Evolutionary conservation across 208 protist genomes (phyloP).

Genomic region (Giardia muris): DNA sequence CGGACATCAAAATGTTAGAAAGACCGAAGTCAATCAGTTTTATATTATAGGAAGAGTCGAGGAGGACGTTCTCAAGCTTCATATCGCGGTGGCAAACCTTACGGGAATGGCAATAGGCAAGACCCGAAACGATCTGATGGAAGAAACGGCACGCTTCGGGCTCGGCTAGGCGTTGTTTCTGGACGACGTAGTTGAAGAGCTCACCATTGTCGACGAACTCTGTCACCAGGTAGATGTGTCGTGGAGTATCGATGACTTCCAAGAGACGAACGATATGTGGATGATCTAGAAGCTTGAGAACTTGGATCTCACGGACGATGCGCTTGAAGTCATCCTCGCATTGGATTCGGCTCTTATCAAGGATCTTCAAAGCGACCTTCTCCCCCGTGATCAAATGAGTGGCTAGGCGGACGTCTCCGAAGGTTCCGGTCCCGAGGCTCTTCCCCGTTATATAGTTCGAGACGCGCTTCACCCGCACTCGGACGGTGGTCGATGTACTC

Average conservation of each 20-base stretch:
- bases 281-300: conserved; percentile 58
- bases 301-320: conserved; percentile 54
- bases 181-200: conserved; percentile 56
- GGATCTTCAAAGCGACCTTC: conserved; percentile 57
- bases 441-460: conserved; percentile 85
- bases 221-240: conserved; percentile 49
- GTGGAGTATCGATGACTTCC: conserved; percentile 54
- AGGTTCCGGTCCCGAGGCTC: conserved; percentile 89
- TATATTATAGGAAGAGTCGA: conserved; percentile 47
- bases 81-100: conserved; percentile 67
- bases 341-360: conserved; percentile 52
- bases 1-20: conserved; percentile 67
- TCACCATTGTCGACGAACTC: conserved; percentile 59
- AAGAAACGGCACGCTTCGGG: conserved; percentile 52
- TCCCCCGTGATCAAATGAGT: conserved; percentile 51
- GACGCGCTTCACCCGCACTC: conserved; percentile 48
- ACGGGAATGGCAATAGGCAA: conserved; percentile 55
- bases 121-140: conserved; percentile 51
- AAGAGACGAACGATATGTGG: conserved; percentile 54
- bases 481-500: background rate
- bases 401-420: conserved; percentile 83
- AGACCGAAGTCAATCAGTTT: conserved; percentile 82
- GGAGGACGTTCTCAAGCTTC: conserved; percentile 75
- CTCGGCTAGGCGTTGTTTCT: conserved; percentile 48
- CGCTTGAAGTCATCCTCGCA: conserved; percentile 42